A percentile compares a stretch with the other conserved stretches of the same genome.
phyloP scores from a whole-genome alignment of 768 basidiomycete genomes.

The Rhodosporidiobolus odoratus region DNA sequence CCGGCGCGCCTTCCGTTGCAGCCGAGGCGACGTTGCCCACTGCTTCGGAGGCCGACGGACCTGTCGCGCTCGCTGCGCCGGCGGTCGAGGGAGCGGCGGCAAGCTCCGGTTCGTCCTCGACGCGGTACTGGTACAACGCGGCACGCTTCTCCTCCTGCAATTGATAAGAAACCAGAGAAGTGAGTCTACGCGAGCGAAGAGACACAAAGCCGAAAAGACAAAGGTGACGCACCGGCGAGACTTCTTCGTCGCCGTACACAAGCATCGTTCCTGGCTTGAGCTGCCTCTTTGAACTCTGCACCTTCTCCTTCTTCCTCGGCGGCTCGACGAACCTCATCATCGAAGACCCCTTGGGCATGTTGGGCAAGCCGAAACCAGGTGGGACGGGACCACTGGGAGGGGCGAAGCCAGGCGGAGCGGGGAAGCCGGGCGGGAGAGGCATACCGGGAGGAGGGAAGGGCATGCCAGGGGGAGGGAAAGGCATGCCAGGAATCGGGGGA shows the following conservation, averaged over 20 bases:
- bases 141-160: conserved; percentile 72
- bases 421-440: conserved; percentile 48
- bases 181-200: neutral
- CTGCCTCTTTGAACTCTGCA: conserved; percentile 26
- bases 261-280: conserved; percentile 40
- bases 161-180: neutral
- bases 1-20: conserved; percentile 44
- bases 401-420: conserved; percentile 38
- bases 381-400: conserved; percentile 53
- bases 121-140: conserved; percentile 51
- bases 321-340: neutral
- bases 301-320: conserved; percentile 10
- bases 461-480: conserved; percentile 38
- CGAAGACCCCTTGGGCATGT: conserved; percentile 8
- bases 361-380: neutral
- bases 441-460: conserved; percentile 48
- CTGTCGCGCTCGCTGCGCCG: conserved; percentile 38
- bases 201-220: neutral
- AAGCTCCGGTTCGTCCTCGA: conserved; percentile 52
- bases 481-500: conserved; percentile 9
- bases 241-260: conserved; percentile 41
- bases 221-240: conserved; percentile 29
- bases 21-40: conserved; percentile 18
- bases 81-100: conserved; percentile 51
- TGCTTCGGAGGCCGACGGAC: conserved; percentile 11